A percentile compares a stretch with the other conserved stretches of the same genome.
These are phyloP conservation scores for Desmodesmus armatus DNA, from an alignment of 139 green algal genomes.

Conservation along the genomic window DNA sequence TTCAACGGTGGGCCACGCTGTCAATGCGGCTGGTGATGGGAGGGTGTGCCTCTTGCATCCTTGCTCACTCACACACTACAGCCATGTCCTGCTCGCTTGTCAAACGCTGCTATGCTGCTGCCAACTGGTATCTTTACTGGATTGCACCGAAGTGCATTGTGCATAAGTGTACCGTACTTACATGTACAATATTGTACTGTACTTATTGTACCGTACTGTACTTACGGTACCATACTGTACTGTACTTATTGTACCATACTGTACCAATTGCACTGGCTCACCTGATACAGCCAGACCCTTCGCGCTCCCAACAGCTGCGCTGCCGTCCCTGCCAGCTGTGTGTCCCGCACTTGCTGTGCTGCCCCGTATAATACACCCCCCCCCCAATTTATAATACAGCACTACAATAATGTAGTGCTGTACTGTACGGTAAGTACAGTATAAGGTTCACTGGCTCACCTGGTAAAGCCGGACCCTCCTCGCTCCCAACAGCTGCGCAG, in stretches of 20 bases:
- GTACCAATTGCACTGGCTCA: background rate
- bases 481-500: slow-evolving; percentile 60
- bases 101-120: too few species aligned
- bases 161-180: too few species aligned
- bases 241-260: background rate
- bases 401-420: background rate
- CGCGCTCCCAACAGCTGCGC: slow-evolving; percentile 59
- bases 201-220: too few species aligned
- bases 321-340: slow-evolving; percentile 53
- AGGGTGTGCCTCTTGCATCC: too few species aligned
- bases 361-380: background rate
- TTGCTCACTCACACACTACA: too few species aligned
- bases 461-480: slow-evolving; percentile 66
- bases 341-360: slow-evolving; percentile 25
- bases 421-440: background rate
- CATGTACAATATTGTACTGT: too few species aligned
- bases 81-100: too few species aligned
- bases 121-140: too few species aligned
- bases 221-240: too few species aligned
- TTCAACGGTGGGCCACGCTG: too few species aligned
- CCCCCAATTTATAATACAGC: background rate
- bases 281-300: slow-evolving; percentile 67
- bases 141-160: too few species aligned
- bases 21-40: too few species aligned
- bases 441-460: slow-evolving; percentile 28